phyloP scores from a whole-genome alignment of 2,329 filamentous ascomycete species.

The Phyllosticta citriasiana region DNA sequence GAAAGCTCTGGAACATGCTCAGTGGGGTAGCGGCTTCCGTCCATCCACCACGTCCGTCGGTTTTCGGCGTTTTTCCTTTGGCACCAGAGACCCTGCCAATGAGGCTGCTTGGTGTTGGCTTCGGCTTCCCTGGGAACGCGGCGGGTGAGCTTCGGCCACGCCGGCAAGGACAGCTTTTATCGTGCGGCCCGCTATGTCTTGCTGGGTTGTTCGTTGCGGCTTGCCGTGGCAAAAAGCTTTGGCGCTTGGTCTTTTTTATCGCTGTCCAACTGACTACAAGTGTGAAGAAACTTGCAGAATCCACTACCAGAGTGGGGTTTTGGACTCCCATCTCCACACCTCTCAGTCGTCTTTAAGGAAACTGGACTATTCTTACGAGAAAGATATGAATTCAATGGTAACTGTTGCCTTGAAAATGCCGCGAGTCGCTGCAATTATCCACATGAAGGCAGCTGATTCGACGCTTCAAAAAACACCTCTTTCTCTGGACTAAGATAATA shows the following conservation, averaged over 20 bases:
- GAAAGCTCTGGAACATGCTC: not conserved
- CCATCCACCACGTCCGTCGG: not conserved
- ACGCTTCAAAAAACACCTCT: not conserved
- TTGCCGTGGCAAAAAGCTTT: not conserved
- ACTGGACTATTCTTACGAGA: not conserved
- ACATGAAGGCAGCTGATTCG: not conserved
- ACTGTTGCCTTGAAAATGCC: not conserved
- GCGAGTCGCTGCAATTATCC: not conserved
- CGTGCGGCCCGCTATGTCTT: not conserved
- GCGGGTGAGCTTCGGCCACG: not conserved
- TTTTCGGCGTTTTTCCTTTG: not conserved
- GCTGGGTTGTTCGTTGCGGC: not conserved
- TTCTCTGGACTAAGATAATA: not conserved
- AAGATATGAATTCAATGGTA: not conserved
- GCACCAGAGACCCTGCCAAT: not conserved
- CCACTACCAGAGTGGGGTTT: not conserved
- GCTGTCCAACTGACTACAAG: not conserved
- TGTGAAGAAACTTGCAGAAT: not conserved
- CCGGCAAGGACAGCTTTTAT: not conserved
- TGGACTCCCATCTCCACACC: not conserved
- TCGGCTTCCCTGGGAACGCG: not conserved
- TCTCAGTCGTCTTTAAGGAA: not conserved
- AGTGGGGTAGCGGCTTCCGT: not conserved
- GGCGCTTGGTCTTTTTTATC: not conserved
- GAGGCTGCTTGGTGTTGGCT: not conserved